Base-by-base conservation (phyloP, 352 stramenopile genomes). In the Phytophthora tubulina region DNA sequence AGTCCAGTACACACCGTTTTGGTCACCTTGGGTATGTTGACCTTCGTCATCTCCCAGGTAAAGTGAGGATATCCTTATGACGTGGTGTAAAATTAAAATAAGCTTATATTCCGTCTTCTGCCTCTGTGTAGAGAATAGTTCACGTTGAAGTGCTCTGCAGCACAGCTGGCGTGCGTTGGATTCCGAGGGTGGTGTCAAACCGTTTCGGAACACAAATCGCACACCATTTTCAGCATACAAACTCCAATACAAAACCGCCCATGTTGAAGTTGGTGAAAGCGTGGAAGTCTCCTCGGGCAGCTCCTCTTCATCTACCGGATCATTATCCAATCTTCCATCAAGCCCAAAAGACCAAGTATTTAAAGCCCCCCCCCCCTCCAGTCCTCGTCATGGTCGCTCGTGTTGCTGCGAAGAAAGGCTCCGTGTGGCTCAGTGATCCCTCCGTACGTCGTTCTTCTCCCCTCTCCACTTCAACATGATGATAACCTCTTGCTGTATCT, bases 401-500 rank as follows among this genome's bases (percentile, higher is more conserved):
- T 38, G 48, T 35, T 64, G 76, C 61, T 45, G 67, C 54, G 4
- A 86, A 86, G 67, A 80, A 80, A 70, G 59, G 71, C 2, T 80
- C 75, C 56, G 76, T 81, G 60, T 85, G 78, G 78, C 66, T 85
- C 41, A 69, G 67, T 39, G 78, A 85, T 49, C 76, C 78, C 36
- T 76, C 78, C n/a, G 78, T 85, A 59, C 50, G 67, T 66, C 30
- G 11, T 3, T n/a, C 31, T 35, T 11, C 17, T 11, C 6, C 30
- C 8, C 7, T 30, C n/a, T 4, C 17, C 27, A 17, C 27, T 52
- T 44, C 32, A 33, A 48, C 63, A 3, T 8, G 4, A 31, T 35
- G 27, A 51, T 60, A 35, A 62, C 57, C 21, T 36, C 4, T 13
- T 33, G 6, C 21, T 45, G 2, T 31, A 14, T 17, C 4, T 30